These are phyloP conservation scores for Suillus clintonianus DNA, from an alignment of 768 basidiomycete genomes.

Conservation along the genomic window DNA sequence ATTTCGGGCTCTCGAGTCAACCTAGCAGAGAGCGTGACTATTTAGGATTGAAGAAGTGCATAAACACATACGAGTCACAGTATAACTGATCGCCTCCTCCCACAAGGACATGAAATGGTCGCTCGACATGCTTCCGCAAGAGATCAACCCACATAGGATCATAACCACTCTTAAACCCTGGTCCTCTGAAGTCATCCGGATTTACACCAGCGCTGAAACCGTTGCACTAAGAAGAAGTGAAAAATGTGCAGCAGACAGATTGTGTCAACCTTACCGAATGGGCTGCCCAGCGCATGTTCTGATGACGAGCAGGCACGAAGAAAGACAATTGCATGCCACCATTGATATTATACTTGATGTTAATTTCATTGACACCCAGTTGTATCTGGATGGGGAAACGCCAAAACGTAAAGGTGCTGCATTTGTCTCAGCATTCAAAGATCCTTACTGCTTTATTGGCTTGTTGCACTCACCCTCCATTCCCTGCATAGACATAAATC, in stretches of 20 bases:
- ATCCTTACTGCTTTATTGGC: neutral
- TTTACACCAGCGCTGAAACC: slow-evolving; percentile 90
- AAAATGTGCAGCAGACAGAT: neutral
- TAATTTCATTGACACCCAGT: slow-evolving; percentile 68
- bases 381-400: slow-evolving; percentile 87
- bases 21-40: slow-evolving; percentile 34
- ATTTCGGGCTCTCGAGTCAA: slow-evolving; percentile 86
- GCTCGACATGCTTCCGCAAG: slow-evolving; percentile 74
- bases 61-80: slow-evolving; percentile 63
- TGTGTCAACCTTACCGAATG: slow-evolving; percentile 61
- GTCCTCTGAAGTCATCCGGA: slow-evolving; percentile 80
- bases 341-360: slow-evolving; percentile 81
- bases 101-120: slow-evolving; percentile 87
- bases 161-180: slow-evolving; percentile 78
- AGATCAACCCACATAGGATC: slow-evolving; percentile 95
- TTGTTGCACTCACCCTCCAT: slow-evolving; percentile 46
- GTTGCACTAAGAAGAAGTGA: slow-evolving; percentile 59
- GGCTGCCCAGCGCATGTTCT: slow-evolving; percentile 91
- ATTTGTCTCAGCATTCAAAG: slow-evolving; percentile 1
- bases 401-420: slow-evolving; percentile 91
- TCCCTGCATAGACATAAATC: slow-evolving; percentile 67
- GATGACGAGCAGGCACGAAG: slow-evolving; percentile 73
- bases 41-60: neutral
- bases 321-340: slow-evolving; percentile 76
- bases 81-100: slow-evolving; percentile 96